Conservation (phyloP, 148 eudicot genomes). For the Agrostemma githago region DNA sequence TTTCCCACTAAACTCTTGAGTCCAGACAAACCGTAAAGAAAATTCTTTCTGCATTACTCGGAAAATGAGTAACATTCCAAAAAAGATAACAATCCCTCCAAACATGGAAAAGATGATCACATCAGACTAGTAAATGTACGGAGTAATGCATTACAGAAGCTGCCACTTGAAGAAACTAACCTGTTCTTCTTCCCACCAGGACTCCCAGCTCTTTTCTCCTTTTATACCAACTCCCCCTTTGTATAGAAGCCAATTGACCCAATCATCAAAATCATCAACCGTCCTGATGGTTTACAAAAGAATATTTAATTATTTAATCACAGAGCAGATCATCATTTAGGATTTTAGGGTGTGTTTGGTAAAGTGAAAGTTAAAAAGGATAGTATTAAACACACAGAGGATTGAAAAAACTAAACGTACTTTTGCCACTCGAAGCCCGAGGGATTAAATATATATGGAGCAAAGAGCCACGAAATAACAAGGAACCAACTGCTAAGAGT, state of each 20-base stretch:
- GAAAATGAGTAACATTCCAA: background rate
- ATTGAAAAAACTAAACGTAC: constrained; percentile 32
- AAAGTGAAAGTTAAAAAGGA: background rate
- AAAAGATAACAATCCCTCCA: background rate
- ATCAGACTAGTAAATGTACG: background rate
- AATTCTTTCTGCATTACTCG: background rate
- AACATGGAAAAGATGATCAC: background rate
- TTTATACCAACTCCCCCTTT: constrained; percentile 97
- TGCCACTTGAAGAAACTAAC: constrained; percentile 28
- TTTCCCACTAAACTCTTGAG: background rate
- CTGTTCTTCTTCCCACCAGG: constrained; percentile 99
- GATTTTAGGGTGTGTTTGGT: background rate
- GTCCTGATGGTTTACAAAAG: constrained; percentile 48
- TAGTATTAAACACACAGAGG: background rate
- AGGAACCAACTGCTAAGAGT: constrained; percentile 99
- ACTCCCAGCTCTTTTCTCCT: constrained; percentile 94
- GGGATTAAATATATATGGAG: constrained; percentile 90
- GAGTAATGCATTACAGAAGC: background rate
- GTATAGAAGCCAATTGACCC: constrained; percentile 91
- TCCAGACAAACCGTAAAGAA: background rate
- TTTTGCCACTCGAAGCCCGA: constrained; percentile 99
- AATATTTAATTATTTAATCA: constrained; percentile 11
- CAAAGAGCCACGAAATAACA: constrained; percentile 93
- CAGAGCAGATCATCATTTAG: background rate
- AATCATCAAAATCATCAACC: constrained; percentile 94